Base-by-base conservation (phyloP, 2,329 filamentous ascomycete species). In the Pseudopyricularia javanii region DNA sequence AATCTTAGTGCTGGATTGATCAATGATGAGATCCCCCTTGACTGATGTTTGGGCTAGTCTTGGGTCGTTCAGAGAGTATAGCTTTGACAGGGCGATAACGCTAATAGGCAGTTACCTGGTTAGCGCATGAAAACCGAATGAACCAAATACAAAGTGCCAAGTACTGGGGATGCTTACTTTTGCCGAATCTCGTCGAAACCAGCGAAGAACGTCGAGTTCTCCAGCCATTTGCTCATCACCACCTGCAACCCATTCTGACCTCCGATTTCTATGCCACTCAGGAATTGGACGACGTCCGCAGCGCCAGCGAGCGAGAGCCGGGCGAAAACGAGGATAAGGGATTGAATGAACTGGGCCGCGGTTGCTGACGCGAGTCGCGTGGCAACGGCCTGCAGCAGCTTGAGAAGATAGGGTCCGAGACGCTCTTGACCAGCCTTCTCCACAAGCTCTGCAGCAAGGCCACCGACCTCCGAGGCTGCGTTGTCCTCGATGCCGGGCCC, bases 141-240 rank as follows among this genome's bases (percentile, higher is more conserved):
- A 20, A 45, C 15, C 14, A 7, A 32, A 47, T 9, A 22, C 28
- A 1, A 30, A 8, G 1, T 11, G 6, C n/a, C 24, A 4, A 17
- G 9, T 12, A 1, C n/a, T 2, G 7, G 22, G 3, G 15, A 32
- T n/a, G 73, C 83, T 68, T 73, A 91, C 87, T 97, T 98, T 68
- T 96, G 89, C 60, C 91, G 82, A 60, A 97, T 97, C 67, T 96
- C 91, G 61, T 97, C 91, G 61, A 96, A 98, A 12, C 93, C 93
- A n/a, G 90, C 90, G 69, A 98, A 98, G 67, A 86, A 95, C 67
- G 95, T 80, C 4, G 90, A 95, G 68, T 97, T 95, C 71, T 97
- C 93, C 1, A 98, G 75, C 93, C 93, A 98, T 70, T 97, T 96
- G 68, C 83, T 79, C 59, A 97, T 72, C 3, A 98, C 93, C 24